phyloP scores from a whole-genome alignment of 768 basidiomycete species.

The Pleurotus platypus region DNA sequence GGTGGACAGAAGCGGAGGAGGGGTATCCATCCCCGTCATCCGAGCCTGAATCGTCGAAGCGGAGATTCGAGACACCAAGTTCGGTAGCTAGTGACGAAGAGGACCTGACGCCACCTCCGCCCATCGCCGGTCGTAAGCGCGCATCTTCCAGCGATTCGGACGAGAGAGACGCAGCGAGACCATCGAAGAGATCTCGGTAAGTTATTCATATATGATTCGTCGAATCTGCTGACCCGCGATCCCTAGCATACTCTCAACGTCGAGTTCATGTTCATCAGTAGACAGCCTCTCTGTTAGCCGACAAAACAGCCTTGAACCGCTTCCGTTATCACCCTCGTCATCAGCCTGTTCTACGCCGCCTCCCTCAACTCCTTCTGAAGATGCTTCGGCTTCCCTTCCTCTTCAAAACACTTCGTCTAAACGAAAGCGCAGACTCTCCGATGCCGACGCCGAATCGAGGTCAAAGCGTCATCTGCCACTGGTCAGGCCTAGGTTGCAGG shows the following conservation, averaged over 20 bases:
- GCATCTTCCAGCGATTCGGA: not conserved
- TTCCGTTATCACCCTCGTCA: not conserved
- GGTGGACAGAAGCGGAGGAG: not conserved
- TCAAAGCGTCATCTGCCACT: slow-evolving; percentile 22
- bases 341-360: not conserved
- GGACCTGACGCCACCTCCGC: not conserved
- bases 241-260: not conserved
- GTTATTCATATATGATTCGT: not conserved
- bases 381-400: slow-evolving; percentile 5
- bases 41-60: not conserved
- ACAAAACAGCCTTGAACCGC: no score
- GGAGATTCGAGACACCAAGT: not conserved
- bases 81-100: not conserved
- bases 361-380: not conserved
- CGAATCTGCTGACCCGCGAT: not conserved
- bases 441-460: slow-evolving; percentile 15
- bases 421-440: slow-evolving; percentile 37
- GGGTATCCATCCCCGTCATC: not conserved
- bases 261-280: not conserved
- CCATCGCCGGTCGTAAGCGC: not conserved
- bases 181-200: slow-evolving; percentile 16
- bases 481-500: slow-evolving; percentile 16
- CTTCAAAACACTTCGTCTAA: not conserved
- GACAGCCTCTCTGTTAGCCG: no score
- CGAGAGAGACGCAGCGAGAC: not conserved